Conservation (phyloP, 1,139 yeast genomes). For the Suhomyces terraborum region DNA sequence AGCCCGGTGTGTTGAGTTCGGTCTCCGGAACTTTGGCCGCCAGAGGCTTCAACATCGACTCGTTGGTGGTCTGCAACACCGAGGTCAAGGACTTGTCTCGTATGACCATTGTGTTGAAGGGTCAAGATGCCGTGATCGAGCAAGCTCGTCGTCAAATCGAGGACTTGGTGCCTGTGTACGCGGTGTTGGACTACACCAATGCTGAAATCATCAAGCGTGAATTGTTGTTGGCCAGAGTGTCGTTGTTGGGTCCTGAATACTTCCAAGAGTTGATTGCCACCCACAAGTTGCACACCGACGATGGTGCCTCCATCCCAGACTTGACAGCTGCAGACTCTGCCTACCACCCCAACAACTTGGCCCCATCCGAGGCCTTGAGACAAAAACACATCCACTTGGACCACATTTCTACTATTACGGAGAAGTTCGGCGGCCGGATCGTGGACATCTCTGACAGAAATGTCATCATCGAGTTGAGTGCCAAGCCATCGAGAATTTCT, state of each 20-base stretch:
- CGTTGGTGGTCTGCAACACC: constrained; percentile 93
- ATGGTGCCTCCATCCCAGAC: constrained; percentile 46
- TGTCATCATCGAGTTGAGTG: constrained; percentile 90
- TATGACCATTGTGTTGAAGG: constrained; percentile 93
- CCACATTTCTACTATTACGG: constrained; percentile 77
- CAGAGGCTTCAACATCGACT: constrained; percentile 96
- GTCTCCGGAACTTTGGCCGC: constrained; percentile 97
- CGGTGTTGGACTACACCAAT: constrained; percentile 90
- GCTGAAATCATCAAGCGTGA: constrained; percentile 91
- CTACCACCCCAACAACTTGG: constrained; percentile 86
- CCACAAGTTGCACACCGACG: constrained; percentile 57
- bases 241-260: constrained; percentile 94
- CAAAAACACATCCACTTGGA: constrained; percentile 88
- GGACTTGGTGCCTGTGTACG: constrained; percentile 97
- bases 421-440: constrained; percentile 88
- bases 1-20: constrained; percentile 94
- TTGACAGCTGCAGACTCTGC: constrained; percentile 55
- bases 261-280: constrained; percentile 92
- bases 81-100: constrained; percentile 94
- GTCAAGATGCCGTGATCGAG: constrained; percentile 94
- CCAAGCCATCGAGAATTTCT: constrained; percentile 87
- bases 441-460: constrained; percentile 92
- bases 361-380: constrained; percentile 90
- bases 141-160: constrained; percentile 99
- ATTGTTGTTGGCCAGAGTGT: constrained; percentile 84